These are phyloP conservation scores for Leucocoprinus birnbaumii DNA, from an alignment of 768 basidiomycete species.

Conservation along the genomic window DNA sequence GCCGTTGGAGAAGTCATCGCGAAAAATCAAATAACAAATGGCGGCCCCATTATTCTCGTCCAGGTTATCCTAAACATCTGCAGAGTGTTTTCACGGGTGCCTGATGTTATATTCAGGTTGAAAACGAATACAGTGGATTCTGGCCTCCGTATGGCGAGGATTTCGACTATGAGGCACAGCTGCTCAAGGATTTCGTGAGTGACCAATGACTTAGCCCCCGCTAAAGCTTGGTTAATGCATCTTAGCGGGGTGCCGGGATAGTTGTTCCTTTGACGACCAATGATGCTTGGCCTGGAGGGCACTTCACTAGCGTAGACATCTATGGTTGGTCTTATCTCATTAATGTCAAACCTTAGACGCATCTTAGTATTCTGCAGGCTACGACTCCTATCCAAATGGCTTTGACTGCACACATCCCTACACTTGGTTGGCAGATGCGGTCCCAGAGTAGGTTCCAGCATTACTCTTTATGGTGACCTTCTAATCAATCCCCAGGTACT, in stretches of 20 bases:
- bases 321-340: constrained; percentile 27
- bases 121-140: constrained; percentile 52
- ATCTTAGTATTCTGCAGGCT: constrained; percentile 13
- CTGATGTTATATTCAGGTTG: constrained; percentile 27
- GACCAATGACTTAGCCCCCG: not conserved
- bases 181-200: constrained; percentile 31
- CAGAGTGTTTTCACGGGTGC: not conserved
- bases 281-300: constrained; percentile 43
- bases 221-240: not conserved
- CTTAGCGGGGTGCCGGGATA: constrained; percentile 28
- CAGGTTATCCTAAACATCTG: constrained; percentile 21
- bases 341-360: not conserved
- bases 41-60: constrained; percentile 50
- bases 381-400: constrained; percentile 49
- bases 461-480: not conserved
- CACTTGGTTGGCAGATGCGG: constrained; percentile 40
- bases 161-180: constrained; percentile 32
- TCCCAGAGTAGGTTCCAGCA: constrained; percentile 30
- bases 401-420: constrained; percentile 52
- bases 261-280: constrained; percentile 46
- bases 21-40: constrained; percentile 54
- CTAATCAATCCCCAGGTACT: constrained; percentile 22
- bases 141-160: constrained; percentile 37
- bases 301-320: constrained; percentile 43
- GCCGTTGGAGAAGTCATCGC: constrained; percentile 44